Percentiles rank a stretch among this genome's conserved stretches.
phyloP scores from a whole-genome alignment of 78 protist genomes.

The Dictyostelium discoideum region DNA sequence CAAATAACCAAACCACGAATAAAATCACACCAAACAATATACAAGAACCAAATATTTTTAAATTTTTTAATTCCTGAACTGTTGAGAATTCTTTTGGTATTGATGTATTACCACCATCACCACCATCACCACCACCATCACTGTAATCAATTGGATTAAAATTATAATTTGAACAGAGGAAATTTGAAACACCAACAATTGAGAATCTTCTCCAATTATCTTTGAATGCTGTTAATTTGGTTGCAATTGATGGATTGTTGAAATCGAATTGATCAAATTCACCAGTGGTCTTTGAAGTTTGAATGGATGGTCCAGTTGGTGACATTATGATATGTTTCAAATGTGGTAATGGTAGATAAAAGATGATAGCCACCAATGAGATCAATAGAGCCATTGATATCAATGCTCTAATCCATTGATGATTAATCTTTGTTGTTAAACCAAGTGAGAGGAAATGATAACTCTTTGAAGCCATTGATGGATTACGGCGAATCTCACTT shows the following conservation, averaged over 20 bases:
- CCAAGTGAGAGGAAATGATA: constrained; percentile 35
- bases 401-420: constrained; percentile 10
- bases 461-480: constrained; percentile 16
- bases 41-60: constrained; percentile 42
- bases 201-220: constrained; percentile 65
- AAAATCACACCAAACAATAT: not conserved
- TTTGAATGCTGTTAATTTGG: not conserved
- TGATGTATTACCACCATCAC: not conserved
- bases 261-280: not conserved
- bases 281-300: not conserved
- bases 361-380: not conserved
- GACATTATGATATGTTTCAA: not conserved
- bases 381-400: not conserved
- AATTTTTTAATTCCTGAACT: constrained; percentile 20
- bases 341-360: constrained; percentile 22
- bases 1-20: constrained; percentile 30
- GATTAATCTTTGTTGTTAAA: constrained; percentile 3
- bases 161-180: constrained; percentile 51
- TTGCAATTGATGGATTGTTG: not conserved
- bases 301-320: constrained; percentile 13
- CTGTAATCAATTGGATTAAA: constrained; percentile 23
- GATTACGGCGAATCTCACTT: constrained; percentile 57
- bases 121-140: not conserved
- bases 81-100: not conserved
- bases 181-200: constrained; percentile 56